These are phyloP conservation scores for Lanmaoa rubissima DNA, from an alignment of 768 basidiomycete species.

Conservation along the genomic window DNA sequence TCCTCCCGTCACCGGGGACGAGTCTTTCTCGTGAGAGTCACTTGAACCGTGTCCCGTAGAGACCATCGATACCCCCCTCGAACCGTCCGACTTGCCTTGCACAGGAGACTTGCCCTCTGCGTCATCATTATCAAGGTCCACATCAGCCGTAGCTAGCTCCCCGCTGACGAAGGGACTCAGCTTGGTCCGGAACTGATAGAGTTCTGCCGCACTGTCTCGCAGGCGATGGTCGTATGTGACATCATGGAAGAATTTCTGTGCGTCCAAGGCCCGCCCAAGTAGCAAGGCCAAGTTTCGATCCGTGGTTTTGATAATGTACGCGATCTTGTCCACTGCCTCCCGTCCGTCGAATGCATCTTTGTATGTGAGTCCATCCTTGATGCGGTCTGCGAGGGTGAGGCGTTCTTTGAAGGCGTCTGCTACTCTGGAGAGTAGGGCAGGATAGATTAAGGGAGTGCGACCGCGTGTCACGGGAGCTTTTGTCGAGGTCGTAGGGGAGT, in stretches of 20 bases:
- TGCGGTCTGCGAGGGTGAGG: slow-evolving; percentile 69
- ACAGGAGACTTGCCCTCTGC: slow-evolving; percentile 30
- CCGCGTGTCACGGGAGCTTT: slow-evolving; percentile 37
- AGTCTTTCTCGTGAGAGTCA: slow-evolving; percentile 37
- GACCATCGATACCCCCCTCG: slow-evolving; percentile 23
- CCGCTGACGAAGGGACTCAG: slow-evolving; percentile 85
- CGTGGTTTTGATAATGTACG: slow-evolving; percentile 97
- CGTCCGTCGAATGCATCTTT: slow-evolving; percentile 96
- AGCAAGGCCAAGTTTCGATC: slow-evolving; percentile 94
- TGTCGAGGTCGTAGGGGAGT: slow-evolving; percentile 35
- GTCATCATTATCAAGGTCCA: slow-evolving; percentile 38
- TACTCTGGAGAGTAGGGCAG: slow-evolving; percentile 93
- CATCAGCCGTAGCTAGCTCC: slow-evolving; percentile 45
- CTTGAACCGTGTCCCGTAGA: slow-evolving; percentile 34
- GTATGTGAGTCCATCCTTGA: slow-evolving; percentile 96
- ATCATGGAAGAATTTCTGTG: slow-evolving; percentile 99
- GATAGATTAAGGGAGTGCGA: slow-evolving; percentile 81
- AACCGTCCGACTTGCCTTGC: slow-evolving; percentile 18
- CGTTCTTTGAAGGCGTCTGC: slow-evolving; percentile 91
- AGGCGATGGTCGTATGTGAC: slow-evolving; percentile 98
- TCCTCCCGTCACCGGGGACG: slow-evolving; percentile 26
- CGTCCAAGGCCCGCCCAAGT: slow-evolving; percentile 92
- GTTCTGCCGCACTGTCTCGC: slow-evolving; percentile 80
- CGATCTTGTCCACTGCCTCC: slow-evolving; percentile 95
- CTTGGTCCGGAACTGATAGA: slow-evolving; percentile 91